A percentile compares a stretch with the other conserved stretches of the same genome.
phyloP scores from a whole-genome alignment of 768 basidiomycete genomes.

The Amanita molliuscula region DNA sequence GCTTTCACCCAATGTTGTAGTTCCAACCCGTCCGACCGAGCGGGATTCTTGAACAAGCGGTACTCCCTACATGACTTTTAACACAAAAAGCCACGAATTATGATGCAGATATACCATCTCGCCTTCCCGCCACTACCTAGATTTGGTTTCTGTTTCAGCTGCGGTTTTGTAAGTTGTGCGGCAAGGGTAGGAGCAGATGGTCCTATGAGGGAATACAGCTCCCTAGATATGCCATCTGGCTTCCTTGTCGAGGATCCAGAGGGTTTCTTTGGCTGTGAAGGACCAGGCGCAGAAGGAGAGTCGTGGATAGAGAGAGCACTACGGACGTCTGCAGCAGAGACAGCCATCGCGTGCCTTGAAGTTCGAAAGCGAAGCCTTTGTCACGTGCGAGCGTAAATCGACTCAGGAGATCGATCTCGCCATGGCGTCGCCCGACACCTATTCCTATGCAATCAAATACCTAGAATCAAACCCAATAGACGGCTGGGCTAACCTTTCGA shows the following conservation, averaged over 20 bases:
- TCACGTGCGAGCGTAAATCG: conserved; percentile 5
- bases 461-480: conserved; percentile 34
- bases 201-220: conserved; percentile 93
- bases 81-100: background rate
- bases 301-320: conserved; percentile 67
- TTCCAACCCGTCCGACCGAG: conserved; percentile 55
- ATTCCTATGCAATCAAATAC: conserved; percentile 31
- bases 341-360: conserved; percentile 46
- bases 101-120: conserved; percentile 48
- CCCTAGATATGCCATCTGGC: conserved; percentile 87
- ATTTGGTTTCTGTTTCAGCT: conserved; percentile 80
- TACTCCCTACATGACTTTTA: conserved; percentile 50
- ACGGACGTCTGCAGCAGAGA: conserved; percentile 73
- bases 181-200: conserved; percentile 81
- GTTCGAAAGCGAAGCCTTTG: background rate
- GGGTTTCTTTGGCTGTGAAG: conserved; percentile 39
- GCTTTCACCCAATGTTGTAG: conserved; percentile 81
- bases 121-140: conserved; percentile 49
- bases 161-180: conserved; percentile 69
- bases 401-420: background rate
- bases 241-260: conserved; percentile 37
- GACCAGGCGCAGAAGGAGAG: conserved; percentile 26
- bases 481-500: conserved; percentile 72
- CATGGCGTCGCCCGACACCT: conserved; percentile 56
- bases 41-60: conserved; percentile 62